These are phyloP conservation scores for Kazachstania psychrophila DNA, from an alignment of 805 yeast genomes.

Conservation along the genomic window DNA sequence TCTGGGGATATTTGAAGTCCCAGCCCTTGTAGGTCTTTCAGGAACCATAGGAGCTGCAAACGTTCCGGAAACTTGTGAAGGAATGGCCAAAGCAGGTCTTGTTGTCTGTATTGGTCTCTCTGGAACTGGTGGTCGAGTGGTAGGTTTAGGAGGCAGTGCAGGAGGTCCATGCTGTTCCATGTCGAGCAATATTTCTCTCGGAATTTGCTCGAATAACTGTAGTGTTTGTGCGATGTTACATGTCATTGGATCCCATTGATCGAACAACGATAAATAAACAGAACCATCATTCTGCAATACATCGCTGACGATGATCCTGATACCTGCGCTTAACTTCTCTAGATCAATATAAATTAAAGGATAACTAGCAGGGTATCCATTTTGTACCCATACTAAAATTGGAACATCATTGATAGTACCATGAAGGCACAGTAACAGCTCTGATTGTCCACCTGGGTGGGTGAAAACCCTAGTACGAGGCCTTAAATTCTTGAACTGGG, in stretches of 20 bases:
- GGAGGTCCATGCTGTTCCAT: constrained; percentile 7
- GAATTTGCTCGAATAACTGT: neutral
- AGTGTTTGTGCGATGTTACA: constrained; percentile 1
- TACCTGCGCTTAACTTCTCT: constrained; percentile 37
- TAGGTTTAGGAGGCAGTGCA: constrained; percentile 10
- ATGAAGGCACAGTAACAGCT: constrained; percentile 51
- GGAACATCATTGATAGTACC: constrained; percentile 50
- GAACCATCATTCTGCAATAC: constrained; percentile 63
- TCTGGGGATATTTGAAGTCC: neutral
- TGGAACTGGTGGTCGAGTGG: neutral
- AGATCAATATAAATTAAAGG: constrained; percentile 56
- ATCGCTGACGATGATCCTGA: constrained; percentile 49
- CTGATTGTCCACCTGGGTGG: constrained; percentile 46
- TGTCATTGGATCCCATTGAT: constrained; percentile 43
- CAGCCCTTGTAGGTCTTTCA: neutral
- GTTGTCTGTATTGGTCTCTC: constrained; percentile 8
- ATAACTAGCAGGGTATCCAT: constrained; percentile 53
- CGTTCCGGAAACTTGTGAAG: neutral
- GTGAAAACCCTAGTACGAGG: constrained; percentile 64
- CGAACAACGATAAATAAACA: constrained; percentile 57
- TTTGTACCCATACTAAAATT: constrained; percentile 69
- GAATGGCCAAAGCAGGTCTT: neutral
- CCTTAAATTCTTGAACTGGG: constrained; percentile 45
- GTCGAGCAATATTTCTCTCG: neutral
- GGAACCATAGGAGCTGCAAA: neutral